Percentiles rank a stretch among this genome's conserved stretches.
Evolutionary conservation across 345 rosid genomes (phyloP).

Genomic region (Corchorus capsularis): DNA sequence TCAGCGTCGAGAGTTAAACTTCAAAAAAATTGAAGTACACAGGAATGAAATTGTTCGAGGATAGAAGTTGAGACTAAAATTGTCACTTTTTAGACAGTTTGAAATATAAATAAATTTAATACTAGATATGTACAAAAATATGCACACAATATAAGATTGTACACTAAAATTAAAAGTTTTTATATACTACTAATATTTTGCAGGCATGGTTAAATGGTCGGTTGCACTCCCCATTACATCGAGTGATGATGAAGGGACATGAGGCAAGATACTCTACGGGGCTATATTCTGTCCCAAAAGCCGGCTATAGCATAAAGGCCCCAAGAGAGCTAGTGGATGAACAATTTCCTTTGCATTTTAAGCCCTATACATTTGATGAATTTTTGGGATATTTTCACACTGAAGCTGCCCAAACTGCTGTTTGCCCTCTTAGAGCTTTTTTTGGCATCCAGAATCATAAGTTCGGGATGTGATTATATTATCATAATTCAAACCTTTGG

Average conservation of each 20-base stretch:
- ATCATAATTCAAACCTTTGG: too few relatives aligned
- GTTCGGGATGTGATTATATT: too few relatives aligned
- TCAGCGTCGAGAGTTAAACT: too few relatives aligned
- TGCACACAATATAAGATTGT: too few relatives aligned
- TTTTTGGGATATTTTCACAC: constrained; percentile 40
- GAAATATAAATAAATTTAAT: too few relatives aligned
- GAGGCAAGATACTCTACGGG: constrained; percentile 4
- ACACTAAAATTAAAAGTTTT: neutral
- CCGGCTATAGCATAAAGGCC: constrained; percentile 20
- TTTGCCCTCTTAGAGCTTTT: constrained; percentile 47
- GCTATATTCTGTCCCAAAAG: neutral
- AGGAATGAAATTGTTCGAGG: too few relatives aligned
- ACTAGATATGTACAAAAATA: too few relatives aligned
- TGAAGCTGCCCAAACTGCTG: constrained; percentile 44
- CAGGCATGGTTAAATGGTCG: constrained; percentile 19
- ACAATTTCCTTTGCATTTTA: constrained; percentile 22
- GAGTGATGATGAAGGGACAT: constrained; percentile 30
- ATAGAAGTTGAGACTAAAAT: too few relatives aligned
- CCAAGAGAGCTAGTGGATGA: constrained; percentile 24
- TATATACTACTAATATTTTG: neutral
- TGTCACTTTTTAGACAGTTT: too few relatives aligned
- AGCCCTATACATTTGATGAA: constrained; percentile 2
- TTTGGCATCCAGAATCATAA: constrained; percentile 38
- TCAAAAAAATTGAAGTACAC: too few relatives aligned
- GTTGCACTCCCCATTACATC: neutral